phyloP scores from a whole-genome alignment of 306 rosid genomes.

The Acacia acuminata region DNA sequence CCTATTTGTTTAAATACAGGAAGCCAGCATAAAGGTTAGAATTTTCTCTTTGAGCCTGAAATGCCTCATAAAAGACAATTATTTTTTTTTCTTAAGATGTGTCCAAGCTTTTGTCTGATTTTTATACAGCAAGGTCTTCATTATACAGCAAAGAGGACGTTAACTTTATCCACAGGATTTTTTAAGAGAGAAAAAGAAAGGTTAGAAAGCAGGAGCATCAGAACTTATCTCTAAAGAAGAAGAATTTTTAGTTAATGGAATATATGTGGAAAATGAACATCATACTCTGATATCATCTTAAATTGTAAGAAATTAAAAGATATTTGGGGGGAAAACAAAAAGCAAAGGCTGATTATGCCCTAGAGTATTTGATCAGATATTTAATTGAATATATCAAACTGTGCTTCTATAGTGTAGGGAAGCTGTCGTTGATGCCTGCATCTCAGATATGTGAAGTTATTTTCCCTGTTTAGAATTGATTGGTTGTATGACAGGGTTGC shows the following conservation, averaged over 20 bases:
- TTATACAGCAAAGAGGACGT: not conserved
- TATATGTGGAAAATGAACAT: not conserved
- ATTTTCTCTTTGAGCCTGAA: not conserved
- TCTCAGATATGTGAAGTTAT: not conserved
- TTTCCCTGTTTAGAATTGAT: not conserved
- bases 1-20: not conserved
- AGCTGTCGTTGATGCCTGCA: not conserved
- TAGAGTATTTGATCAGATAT: not conserved
- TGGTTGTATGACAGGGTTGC: conserved; percentile 49
- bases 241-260: not conserved
- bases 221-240: not conserved
- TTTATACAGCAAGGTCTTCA: not conserved
- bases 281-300: not conserved
- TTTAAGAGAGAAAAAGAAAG: not conserved
- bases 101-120: not conserved
- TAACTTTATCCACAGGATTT: not conserved
- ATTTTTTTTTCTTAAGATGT: not conserved
- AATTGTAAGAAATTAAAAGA: not conserved
- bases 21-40: not conserved
- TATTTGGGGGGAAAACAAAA: not conserved
- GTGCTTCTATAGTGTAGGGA: not conserved
- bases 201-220: not conserved
- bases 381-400: not conserved
- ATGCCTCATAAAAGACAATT: not conserved
- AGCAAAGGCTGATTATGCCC: not conserved